Conservation (phyloP, 2,329 filamentous ascomycete genomes). For the Fusarium stilboides region DNA sequence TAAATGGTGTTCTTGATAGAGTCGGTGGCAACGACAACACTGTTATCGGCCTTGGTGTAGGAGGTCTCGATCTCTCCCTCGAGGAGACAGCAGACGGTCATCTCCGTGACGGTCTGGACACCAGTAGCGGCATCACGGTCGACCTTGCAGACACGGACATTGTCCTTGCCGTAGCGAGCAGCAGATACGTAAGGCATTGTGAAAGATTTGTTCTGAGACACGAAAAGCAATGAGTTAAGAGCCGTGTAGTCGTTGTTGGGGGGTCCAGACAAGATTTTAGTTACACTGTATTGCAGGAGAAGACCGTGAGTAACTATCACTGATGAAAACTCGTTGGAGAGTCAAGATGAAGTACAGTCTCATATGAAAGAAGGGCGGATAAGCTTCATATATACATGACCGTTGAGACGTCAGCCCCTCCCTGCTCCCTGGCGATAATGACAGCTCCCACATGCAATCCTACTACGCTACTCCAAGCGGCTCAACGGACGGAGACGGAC, state of each 20-base stretch:
- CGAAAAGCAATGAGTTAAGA: conserved; percentile 17
- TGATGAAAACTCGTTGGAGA: conserved; percentile 2
- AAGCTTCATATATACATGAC: conserved; percentile 42
- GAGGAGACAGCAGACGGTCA: conserved; percentile 93
- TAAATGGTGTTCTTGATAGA: conserved; percentile 98
- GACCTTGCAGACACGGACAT: conserved; percentile 98
- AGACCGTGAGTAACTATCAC: conserved; percentile 10
- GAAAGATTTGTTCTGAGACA: conserved; percentile 29
- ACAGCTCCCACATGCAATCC: conserved; percentile 20
- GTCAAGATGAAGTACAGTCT: conserved; percentile 4
- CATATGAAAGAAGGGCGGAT: conserved; percentile 7
- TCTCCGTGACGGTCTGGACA: conserved; percentile 89
- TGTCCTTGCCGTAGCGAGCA: conserved; percentile 94
- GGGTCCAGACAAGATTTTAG: conserved; percentile 21
- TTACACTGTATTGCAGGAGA: conserved; percentile 9
- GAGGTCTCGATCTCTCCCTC: conserved; percentile 93
- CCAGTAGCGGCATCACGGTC: conserved; percentile 83
- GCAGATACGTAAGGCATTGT: conserved; percentile 70
- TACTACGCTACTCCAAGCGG: conserved; percentile 27
- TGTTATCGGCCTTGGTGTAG: conserved; percentile 95
- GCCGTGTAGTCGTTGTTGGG: conserved; percentile 15
- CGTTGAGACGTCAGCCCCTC: conserved; percentile 43
- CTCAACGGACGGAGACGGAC: conserved; percentile 46
- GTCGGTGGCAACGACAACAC: conserved; percentile 94
- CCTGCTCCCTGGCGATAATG: conserved; percentile 22